A percentile compares a stretch with the other conserved stretches of the same genome.
These are phyloP conservation scores for Skeletonema menzelii DNA, from an alignment of 108 stramenopile species.

Conservation along the genomic window DNA sequence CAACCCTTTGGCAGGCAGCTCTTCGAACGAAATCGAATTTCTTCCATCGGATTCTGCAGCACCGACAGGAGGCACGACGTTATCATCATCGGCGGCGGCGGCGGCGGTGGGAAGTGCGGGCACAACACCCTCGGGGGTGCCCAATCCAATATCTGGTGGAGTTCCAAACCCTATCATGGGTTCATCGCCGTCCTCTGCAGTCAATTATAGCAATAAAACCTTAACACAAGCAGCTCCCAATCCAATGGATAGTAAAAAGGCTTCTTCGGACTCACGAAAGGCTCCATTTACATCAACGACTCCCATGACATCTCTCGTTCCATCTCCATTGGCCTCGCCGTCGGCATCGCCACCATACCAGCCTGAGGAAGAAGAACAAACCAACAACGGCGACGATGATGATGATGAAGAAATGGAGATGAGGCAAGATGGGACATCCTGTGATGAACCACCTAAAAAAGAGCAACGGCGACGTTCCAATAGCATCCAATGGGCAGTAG, in stretches of 20 bases:
- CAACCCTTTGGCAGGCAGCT: neutral
- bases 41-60: neutral
- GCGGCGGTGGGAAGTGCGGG: neutral
- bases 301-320: neutral
- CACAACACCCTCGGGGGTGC: neutral
- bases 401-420: neutral
- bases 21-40: neutral
- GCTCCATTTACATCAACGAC: neutral
- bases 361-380: neutral
- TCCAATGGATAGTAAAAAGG: neutral
- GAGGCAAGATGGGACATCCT: neutral
- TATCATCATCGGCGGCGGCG: no score
- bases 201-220: no score
- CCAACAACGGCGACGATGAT: no score
- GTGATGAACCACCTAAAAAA: neutral
- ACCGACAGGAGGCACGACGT: neutral
- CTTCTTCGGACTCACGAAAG: neutral
- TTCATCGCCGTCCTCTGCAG: neutral
- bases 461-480: neutral
- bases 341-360: neutral
- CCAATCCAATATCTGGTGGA: neutral
- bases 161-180: conserved; percentile 4
- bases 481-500: neutral
- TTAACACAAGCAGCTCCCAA: neutral
- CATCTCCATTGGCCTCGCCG: neutral